Percentiles rank a stretch among this genome's conserved stretches.
phyloP scores from a whole-genome alignment of 768 basidiomycete genomes.

The Amylocystis lapponica region DNA sequence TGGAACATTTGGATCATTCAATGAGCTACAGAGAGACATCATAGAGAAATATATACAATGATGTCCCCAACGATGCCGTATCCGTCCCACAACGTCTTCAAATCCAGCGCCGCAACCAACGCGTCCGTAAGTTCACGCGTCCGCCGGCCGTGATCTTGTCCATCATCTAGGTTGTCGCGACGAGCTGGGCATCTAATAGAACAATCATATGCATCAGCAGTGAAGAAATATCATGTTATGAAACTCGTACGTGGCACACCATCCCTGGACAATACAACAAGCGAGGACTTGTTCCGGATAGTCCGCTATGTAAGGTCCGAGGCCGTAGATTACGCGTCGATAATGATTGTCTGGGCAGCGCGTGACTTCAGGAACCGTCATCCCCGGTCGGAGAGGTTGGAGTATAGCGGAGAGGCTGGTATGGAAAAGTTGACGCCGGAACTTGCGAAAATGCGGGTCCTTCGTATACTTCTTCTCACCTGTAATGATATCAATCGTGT shows the following conservation, averaged over 20 bases:
- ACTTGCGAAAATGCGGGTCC: slow-evolving; percentile 5
- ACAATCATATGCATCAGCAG: too few relatives aligned
- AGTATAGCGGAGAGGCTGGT: slow-evolving; percentile 5
- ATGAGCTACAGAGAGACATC: too few relatives aligned
- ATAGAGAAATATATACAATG: too few relatives aligned
- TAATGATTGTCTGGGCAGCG: slow-evolving; percentile 23
- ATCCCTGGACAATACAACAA: slow-evolving; percentile 15
- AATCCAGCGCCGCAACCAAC: not conserved
- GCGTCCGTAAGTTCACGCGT: not conserved
- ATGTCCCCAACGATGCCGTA: not conserved
- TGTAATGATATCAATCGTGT: too few relatives aligned
- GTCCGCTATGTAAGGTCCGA: slow-evolving; percentile 26
- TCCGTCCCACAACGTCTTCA: not conserved
- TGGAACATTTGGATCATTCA: too few relatives aligned
- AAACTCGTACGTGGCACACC: slow-evolving; percentile 17
- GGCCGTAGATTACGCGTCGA: slow-evolving; percentile 19
- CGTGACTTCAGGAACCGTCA: slow-evolving; percentile 11
- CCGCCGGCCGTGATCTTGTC: not conserved
- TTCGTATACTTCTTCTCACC: slow-evolving; percentile 5
- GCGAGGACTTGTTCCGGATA: slow-evolving; percentile 27
- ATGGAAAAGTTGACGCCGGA: slow-evolving; percentile 11
- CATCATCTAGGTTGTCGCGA: slow-evolving; percentile 3
- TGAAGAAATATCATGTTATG: too few relatives aligned
- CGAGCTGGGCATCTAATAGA: slow-evolving; percentile 5
- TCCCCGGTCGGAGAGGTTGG: slow-evolving; percentile 5